These are phyloP conservation scores for Potentilla sterilis DNA, from an alignment of 306 rosid genomes.

Conservation along the genomic window DNA sequence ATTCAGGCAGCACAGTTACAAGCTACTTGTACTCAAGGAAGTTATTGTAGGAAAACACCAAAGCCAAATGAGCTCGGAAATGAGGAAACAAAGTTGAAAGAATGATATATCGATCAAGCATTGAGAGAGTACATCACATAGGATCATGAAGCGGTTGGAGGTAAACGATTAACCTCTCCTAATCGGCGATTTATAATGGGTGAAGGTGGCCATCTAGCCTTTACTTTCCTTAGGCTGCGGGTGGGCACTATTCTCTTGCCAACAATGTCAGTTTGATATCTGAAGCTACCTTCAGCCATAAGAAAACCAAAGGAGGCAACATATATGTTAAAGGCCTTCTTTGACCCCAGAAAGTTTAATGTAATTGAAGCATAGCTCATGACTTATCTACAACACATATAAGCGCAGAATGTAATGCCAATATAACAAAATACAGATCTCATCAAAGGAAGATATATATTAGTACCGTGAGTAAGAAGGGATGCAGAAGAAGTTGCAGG, in stretches of 20 bases:
- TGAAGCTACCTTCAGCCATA: slow-evolving; percentile 3
- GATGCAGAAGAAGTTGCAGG: slow-evolving; percentile 10
- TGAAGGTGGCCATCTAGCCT: background rate
- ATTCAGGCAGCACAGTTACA: background rate
- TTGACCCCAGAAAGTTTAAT: background rate
- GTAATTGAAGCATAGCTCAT: background rate
- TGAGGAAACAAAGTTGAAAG: background rate
- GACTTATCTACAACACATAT: too few relatives aligned
- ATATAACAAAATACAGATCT: background rate
- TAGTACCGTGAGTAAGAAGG: slow-evolving; percentile 5
- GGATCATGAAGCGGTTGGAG: background rate
- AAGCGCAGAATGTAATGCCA: background rate
- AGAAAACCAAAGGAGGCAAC: background rate
- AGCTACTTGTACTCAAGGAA: background rate
- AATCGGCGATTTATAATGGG: background rate
- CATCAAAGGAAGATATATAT: background rate
- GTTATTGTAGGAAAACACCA: background rate
- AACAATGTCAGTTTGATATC: background rate
- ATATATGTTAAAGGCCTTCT: background rate
- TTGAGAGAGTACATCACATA: background rate
- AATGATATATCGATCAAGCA: background rate
- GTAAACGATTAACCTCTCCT: background rate
- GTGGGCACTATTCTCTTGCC: background rate
- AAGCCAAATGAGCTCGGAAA: background rate
- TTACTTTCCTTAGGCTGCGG: slow-evolving; percentile 11